Percentiles rank a stretch among this genome's conserved stretches.
These are phyloP conservation scores for Geosmithia morbida DNA, from an alignment of 2,329 filamentous ascomycete genomes.

Conservation along the genomic window DNA sequence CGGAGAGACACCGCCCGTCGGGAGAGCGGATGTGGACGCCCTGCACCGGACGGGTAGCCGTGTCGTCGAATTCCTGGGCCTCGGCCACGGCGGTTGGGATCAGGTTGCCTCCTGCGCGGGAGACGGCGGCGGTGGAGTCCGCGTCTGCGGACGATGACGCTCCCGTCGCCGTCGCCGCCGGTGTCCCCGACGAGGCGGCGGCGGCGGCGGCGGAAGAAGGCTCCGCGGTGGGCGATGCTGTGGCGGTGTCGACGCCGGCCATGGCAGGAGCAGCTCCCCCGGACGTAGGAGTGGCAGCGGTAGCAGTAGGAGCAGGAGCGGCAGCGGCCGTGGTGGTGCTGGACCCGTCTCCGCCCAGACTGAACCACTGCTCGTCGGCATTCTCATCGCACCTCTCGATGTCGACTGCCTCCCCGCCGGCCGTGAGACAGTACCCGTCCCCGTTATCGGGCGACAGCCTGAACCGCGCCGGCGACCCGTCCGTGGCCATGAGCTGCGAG, in stretches of 20 bases:
- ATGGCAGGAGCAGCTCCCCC: too few species aligned
- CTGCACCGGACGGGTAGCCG: conserved; percentile 29
- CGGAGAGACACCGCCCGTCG: conserved; percentile 27
- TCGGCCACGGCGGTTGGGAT: conserved; percentile 34
- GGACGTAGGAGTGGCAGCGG: not conserved
- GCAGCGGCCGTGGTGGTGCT: not conserved
- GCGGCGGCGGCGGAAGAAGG: not conserved
- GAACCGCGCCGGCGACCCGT: conserved; percentile 23
- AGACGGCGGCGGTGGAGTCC: conserved; percentile 32
- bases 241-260: too few species aligned
- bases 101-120: conserved; percentile 32
- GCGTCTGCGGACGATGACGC: too few species aligned
- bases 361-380: conserved; percentile 27
- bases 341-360: conserved; percentile 6
- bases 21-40: conserved; percentile 23
- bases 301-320: not conserved
- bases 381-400: conserved; percentile 24
- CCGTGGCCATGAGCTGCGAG: conserved; percentile 36
- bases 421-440: conserved; percentile 29
- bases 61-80: conserved; percentile 29
- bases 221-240: not conserved
- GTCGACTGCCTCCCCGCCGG: conserved; percentile 26
- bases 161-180: not conserved
- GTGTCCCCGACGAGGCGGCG: not conserved
- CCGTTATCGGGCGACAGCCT: conserved; percentile 29